Base-by-base conservation (phyloP, 805 yeast genomes). In the Brettanomyces sp. region DNA sequence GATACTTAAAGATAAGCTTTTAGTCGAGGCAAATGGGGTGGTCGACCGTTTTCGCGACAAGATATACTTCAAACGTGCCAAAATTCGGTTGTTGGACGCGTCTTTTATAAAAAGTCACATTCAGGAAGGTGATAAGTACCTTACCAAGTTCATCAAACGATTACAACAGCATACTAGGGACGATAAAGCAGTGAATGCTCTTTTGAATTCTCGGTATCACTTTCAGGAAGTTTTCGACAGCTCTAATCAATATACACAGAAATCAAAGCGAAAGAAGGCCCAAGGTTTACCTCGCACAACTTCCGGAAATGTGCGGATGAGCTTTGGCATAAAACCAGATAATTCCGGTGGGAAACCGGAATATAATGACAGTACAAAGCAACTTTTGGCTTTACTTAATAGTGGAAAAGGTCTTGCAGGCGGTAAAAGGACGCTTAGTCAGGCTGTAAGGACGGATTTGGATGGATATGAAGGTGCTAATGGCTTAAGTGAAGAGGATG, bases 31-130 rank as follows among this genome's bases (percentile, higher is more conserved):
- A 2, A 46, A 45, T 11, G 58, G 58, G 1, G 6, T 32, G 5
- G 46, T 42, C 1, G 54, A 55, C 28, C 33, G 45, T 18, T 62
- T 48, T 40, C 49, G 46, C 2, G 48, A 44, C 21, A 39, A 21
- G 2, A 23, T 60, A 8, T 64, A 62, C 35, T 44, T 59, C 13
- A 52, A 53, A 18, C 45, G 49, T 12, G 47, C 52, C 2, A 28
- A 34, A 2, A 14, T 53, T 13, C 33, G 30, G 9, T 25, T 50
- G 2, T 41, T 61, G 32, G 44, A 48, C 1, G 45, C 45, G 5
- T 33, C 38, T 1, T 47, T 42, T 4, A 34, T 60, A n/a, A 22
- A 44, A 5, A 22, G 39, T 3, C 42, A 42, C 40, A 43, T 54
- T n/a, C 22, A n/a, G 22, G 14, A 18, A 1, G 45, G 42, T 4